These are phyloP conservation scores for Pinus taeda DNA, from an alignment of 75 land plant genomes.

Conservation along the genomic window DNA sequence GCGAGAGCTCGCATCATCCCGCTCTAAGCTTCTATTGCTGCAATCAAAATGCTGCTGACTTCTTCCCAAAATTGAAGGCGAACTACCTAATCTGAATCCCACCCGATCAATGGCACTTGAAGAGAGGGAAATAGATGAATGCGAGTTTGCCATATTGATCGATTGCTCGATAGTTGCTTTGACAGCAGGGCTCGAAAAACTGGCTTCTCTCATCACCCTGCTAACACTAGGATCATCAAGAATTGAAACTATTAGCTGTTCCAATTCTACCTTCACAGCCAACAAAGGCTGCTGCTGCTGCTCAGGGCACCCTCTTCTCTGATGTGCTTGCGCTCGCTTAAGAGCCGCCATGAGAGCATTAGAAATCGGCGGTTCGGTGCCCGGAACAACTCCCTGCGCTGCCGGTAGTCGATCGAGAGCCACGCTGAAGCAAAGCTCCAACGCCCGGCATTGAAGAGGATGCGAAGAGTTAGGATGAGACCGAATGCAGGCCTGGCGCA, in stretches of 20 bases:
- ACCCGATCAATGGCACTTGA: background rate
- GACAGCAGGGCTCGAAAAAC: slow-evolving; percentile 75
- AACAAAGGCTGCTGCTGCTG: slow-evolving; percentile 82
- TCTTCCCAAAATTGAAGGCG: slow-evolving; percentile 10
- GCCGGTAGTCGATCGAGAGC: slow-evolving; percentile 56
- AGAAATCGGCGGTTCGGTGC: slow-evolving; percentile 34
- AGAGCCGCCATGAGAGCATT: slow-evolving; percentile 68
- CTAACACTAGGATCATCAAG: slow-evolving; percentile 94
- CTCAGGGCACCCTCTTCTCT: slow-evolving; percentile 66
- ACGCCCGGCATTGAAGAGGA: slow-evolving; percentile 62
- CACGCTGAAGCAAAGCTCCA: slow-evolving; percentile 69
- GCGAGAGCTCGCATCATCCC: slow-evolving; percentile 8
- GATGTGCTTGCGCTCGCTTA: slow-evolving; percentile 67
- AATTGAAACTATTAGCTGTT: slow-evolving; percentile 83
- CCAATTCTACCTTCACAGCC: slow-evolving; percentile 81
- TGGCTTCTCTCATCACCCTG: slow-evolving; percentile 93
- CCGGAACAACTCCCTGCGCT: background rate
- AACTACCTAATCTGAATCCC: background rate
- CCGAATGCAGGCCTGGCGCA: slow-evolving; percentile 49
- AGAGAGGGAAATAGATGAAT: slow-evolving; percentile 5
- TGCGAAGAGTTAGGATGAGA: slow-evolving; percentile 48
- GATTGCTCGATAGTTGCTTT: slow-evolving; percentile 61
- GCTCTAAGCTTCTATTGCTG: background rate
- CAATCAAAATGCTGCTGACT: slow-evolving; percentile 9
- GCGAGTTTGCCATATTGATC: slow-evolving; percentile 16